These are phyloP conservation scores for Pyricularia pennisetigena DNA, from an alignment of 2,329 filamentous ascomycete genomes.

Conservation along the genomic window DNA sequence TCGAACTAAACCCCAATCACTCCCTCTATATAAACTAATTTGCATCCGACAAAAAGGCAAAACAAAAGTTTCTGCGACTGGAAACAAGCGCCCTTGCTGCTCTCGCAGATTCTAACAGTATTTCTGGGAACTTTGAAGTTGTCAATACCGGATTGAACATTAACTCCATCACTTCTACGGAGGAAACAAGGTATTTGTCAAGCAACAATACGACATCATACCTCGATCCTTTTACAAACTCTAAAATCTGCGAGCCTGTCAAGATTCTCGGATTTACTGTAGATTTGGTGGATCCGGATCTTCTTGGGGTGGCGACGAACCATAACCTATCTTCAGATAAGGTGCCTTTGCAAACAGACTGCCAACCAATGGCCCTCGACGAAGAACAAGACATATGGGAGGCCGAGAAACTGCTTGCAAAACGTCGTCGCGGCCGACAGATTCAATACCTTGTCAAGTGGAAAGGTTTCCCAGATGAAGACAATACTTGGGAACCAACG, in stretches of 20 bases:
- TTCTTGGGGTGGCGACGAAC: neutral
- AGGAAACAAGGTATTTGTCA: neutral
- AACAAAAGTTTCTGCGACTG: neutral
- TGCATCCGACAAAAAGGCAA: neutral
- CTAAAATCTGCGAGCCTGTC: neutral
- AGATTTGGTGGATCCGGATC: neutral
- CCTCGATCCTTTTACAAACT: neutral
- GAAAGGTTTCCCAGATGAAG: conserved; percentile 11
- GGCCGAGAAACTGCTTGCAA: conserved; percentile 13
- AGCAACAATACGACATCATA: neutral
- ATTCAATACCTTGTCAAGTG: conserved; percentile 14
- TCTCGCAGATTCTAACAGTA: too few relatives aligned
- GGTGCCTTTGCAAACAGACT: neutral
- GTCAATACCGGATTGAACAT: too few relatives aligned
- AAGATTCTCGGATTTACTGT: neutral
- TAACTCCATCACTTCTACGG: neutral
- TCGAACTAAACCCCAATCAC: neutral
- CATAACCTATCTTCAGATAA: neutral
- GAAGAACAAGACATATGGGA: conserved; percentile 8
- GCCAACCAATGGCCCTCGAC: conserved; percentile 4
- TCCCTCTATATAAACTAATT: neutral
- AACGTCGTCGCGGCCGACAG: conserved; percentile 11
- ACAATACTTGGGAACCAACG: conserved; percentile 10
- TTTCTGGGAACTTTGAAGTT: too few relatives aligned
- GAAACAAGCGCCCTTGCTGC: neutral